phyloP scores from a whole-genome alignment of 2,329 filamentous ascomycete genomes.

The Myriangium duriaei region DNA sequence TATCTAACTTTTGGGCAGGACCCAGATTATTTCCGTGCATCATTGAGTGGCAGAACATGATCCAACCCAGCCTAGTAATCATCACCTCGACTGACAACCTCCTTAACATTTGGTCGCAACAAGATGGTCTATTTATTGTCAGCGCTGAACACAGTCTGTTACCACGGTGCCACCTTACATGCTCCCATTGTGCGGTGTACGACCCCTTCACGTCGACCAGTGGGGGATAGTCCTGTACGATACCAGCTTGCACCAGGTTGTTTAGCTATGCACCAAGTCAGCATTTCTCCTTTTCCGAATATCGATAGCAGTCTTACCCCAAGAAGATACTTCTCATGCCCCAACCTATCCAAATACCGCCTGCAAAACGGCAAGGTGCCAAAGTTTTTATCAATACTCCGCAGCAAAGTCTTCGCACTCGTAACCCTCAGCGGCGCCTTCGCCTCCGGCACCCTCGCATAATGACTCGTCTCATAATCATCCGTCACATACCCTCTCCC shows the following conservation, averaged over 20 bases:
- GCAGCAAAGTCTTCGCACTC: slow-evolving; percentile 45
- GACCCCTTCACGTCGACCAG: slow-evolving; percentile 47
- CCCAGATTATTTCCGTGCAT: no score
- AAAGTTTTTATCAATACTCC: slow-evolving; percentile 50
- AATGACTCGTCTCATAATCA: slow-evolving; percentile 30
- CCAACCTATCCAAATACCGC: slow-evolving; percentile 52
- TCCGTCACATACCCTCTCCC: slow-evolving; percentile 38
- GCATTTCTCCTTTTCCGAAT: slow-evolving; percentile 5
- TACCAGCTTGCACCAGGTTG: slow-evolving; percentile 42
- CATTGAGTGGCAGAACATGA: no score
- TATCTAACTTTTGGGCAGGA: no score
- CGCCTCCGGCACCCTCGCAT: slow-evolving; percentile 24
- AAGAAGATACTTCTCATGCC: slow-evolving; percentile 45
- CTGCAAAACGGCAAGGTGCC: slow-evolving; percentile 49
- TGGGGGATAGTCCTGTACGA: slow-evolving; percentile 45
- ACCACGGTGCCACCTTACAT: no score
- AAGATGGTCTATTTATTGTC: slow-evolving; percentile 25
- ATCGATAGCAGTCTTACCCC: slow-evolving; percentile 32
- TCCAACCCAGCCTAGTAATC: no score
- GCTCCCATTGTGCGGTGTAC: slow-evolving; percentile 54
- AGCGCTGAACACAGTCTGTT: no score
- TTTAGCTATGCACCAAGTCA: slow-evolving; percentile 36
- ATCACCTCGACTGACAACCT: slow-evolving; percentile 29
- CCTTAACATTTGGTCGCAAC: slow-evolving; percentile 28
- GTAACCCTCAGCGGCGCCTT: slow-evolving; percentile 31